Conservation (phyloP, 139 green algal genomes). For the Micromonas commoda region DNA sequence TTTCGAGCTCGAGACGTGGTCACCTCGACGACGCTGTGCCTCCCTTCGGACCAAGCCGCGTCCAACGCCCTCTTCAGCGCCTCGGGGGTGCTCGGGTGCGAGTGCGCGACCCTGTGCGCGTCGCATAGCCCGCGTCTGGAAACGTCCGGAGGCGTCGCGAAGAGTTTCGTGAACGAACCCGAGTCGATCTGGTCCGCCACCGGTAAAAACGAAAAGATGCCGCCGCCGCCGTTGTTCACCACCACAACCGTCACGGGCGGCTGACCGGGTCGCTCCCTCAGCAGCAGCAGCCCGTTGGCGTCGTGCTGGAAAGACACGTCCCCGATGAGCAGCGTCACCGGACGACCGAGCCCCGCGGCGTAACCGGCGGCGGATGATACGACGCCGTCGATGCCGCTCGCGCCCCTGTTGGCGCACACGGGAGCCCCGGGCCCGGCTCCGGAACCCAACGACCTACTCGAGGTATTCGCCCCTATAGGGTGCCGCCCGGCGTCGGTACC, state of each 20-base stretch:
- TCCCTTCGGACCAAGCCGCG: constrained; percentile 64
- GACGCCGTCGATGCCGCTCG: constrained; percentile 95
- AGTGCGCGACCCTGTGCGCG: constrained; percentile 34
- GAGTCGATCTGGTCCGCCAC: constrained; percentile 60
- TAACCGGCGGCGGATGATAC: constrained; percentile 81
- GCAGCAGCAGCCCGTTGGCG: constrained; percentile 84
- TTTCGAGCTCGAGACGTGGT: constrained; percentile 58
- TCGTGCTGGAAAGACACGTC: constrained; percentile 98
- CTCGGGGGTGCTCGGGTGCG: constrained; percentile 19
- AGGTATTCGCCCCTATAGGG: background rate
- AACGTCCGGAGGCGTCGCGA: constrained; percentile 70
- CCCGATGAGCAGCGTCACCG: constrained; percentile 81
- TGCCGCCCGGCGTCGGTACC: background rate
- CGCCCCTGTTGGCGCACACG: constrained; percentile 82
- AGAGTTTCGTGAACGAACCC: constrained; percentile 72
- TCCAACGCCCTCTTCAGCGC: constrained; percentile 62
- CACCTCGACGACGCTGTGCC: constrained; percentile 83
- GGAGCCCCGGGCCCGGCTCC: constrained; percentile 14
- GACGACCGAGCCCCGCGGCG: constrained; percentile 67
- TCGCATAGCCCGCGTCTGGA: constrained; percentile 35
- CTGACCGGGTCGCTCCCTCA: constrained; percentile 51
- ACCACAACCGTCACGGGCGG: constrained; percentile 86
- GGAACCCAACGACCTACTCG: too few species aligned
- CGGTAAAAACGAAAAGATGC: constrained; percentile 95
- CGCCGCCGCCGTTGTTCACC: constrained; percentile 92